These are phyloP conservation scores for Geosiphon pyriformis DNA, from an alignment of 192 early-diverging fungal species.

Conservation along the genomic window DNA sequence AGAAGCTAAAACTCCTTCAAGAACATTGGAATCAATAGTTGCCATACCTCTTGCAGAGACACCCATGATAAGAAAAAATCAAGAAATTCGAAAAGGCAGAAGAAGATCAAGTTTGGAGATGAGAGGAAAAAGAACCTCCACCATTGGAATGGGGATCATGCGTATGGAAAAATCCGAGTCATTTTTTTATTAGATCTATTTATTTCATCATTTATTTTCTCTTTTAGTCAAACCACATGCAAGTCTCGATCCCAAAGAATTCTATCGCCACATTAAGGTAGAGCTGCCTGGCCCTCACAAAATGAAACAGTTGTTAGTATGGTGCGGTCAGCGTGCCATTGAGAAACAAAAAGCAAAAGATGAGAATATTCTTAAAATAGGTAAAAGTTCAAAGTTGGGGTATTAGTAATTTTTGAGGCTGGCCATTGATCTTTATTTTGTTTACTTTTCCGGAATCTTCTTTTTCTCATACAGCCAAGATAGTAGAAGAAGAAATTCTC, in stretches of 20 bases:
- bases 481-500: conserved; percentile 39
- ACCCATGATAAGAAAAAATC: conserved; percentile 15
- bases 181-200: background rate
- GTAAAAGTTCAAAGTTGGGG: background rate
- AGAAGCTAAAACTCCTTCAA: no score
- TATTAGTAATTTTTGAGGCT: no score
- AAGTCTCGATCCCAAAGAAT: conserved; percentile 48
- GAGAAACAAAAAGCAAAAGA: conserved; percentile 8
- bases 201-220: background rate
- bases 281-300: conserved; percentile 60
- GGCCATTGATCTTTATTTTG: conserved; percentile 3
- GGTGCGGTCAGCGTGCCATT: conserved; percentile 52
- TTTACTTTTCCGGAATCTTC: background rate
- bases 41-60: conserved; percentile 22
- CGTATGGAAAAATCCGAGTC: background rate
- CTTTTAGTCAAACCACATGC: conserved; percentile 53
- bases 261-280: conserved; percentile 62
- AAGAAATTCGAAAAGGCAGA: conserved; percentile 19
- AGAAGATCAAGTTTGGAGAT: conserved; percentile 52
- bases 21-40: conserved; percentile 9
- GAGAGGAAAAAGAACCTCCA: conserved; percentile 53
- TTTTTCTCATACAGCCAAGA: conserved; percentile 22
- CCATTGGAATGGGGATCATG: conserved; percentile 48
- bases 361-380: conserved; percentile 4
- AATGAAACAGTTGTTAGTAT: conserved; percentile 62